Base-by-base conservation (phyloP, 768 basidiomycete species). In the Mycena rosella region DNA sequence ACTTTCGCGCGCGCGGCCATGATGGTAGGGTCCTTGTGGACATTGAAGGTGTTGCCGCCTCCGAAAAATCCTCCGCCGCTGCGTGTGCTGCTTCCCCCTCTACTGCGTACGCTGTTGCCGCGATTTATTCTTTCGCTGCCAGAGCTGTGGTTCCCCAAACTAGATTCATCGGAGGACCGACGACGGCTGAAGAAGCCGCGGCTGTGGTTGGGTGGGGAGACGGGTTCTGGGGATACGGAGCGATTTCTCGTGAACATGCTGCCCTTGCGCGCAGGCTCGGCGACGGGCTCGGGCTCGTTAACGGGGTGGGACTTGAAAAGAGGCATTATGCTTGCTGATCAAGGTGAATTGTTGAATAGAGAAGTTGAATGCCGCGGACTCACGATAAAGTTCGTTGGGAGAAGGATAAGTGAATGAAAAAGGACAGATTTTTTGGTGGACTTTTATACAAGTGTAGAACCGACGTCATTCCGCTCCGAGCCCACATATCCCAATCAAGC, bases 1-100 rank as follows among this genome's bases (percentile, higher is more conserved):
- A 84, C 78, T 58, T 82, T 84, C 55, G 77, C 70, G 51, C 79
- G 79, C 2, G 81, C 84, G 5, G 76, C 75, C 14, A 75, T 26
- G 64, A 85, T 81, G 29, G 74, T 73, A 17, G 82, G 83, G 55
- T 84, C 83, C 40, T 78, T 72, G 61, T 63, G 60, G 29, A 74
- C 61, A 47, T 69, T 57, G 17, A 55, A 67, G 52, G 42, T 56
- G 20, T 63, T 60, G 61, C 22, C n/a, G 52, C 67, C 58, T 2
- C 63, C 67, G 45, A 72, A 72, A 27, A 74, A 56, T 9, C 70
- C 61, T 3, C 66, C 60, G 15, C 55, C 59, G 48, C 69, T 64
- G 27, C 69, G 58, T 20, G 65, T 44, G 34, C 65, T 63, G 27
- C 42, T 44, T 38, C 55, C 60, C 26, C 47, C 65, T 15, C 63